Evolutionary conservation across 805 yeast genomes (phyloP), one percentile per base, ranked within the genome.

Genomic region (Starmerella stigmatis): DNA sequence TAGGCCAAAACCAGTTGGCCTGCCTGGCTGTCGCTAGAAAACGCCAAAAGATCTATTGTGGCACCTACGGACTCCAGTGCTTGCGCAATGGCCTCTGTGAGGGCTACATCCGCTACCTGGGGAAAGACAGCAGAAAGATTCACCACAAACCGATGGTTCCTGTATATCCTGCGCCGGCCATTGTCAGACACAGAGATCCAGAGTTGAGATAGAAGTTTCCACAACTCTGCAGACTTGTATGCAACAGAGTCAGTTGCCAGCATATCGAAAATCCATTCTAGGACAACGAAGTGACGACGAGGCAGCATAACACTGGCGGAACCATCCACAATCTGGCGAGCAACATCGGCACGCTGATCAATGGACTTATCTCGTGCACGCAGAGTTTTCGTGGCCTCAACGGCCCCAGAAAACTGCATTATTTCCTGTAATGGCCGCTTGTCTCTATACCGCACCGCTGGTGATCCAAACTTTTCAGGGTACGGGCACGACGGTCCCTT

Each of bases 211-310:
- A 53, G 25, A 0, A 50, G 23, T 9, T 29, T n/a, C 63, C 62
- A 60, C 2, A 52, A n/a, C 4, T 8, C n/a, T 34, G 33, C 3
- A 41, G 25, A 15, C 41, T 27, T 11, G 21, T 12, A 9, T 53
- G 55, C 58, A 6, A 35, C 23, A 11, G 47, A 20, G 19, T 51
- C 59, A 15, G 42, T 34, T 5, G 52, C 46, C 8, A 61, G 41
- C 43, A 52, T 55, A 33, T 62, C 64, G 38, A 65, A 52, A 35
- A 56, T 43, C 67, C 67, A 65, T 23, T 65, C 68, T 17, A 63
- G 44, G 4, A 65, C 36, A n/a, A 64, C 62, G 3, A 50, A 45
- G 9, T 60, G 52, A 31, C 54, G 55, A n/a, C 56, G 46, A 1
- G 69, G 69, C 5, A 65, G 56, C 31, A 46, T 52, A 1, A 63